Evolutionary conservation across 2,329 filamentous ascomycete species (phyloP), one percentile per base, ranked within the genome.

Genomic region (Elsinoe necatrix): DNA sequence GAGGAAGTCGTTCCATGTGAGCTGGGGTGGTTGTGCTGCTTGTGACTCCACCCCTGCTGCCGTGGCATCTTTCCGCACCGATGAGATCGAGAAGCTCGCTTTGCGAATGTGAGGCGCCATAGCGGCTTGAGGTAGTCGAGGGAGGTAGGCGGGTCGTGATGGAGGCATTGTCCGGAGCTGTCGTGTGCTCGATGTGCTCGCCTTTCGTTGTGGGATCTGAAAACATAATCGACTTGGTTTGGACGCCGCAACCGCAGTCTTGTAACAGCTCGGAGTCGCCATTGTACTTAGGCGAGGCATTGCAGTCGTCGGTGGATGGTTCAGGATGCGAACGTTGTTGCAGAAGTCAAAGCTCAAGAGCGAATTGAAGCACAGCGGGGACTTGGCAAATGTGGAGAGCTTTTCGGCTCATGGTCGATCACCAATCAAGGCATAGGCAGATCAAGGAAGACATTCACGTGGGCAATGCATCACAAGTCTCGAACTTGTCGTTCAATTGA

Each of bases 1-100:
- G 78, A 97, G 95, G 77, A 95, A 97, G 54, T 83, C 84, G 75
- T 96, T 86, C 92, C 92, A 97, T 73, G 75, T 75, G 35, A 78
- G 70, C 52, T 54, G 54, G n/a, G 60, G 60, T 54, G 62, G 54
- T 14, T 60, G 59, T 20, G 51, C 25, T 20, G 31, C 4, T 39
- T 35, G 64, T 42, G 31, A 63, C 55, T 11, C 61, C 5, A 11
- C 14, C 20, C 34, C 54, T 29, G 54, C n/a, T 12, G 58, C 39
- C 18, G 59, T 31, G 5, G 63, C 57, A 16, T 55, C 52, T 34
- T 18, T 25, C 45, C 41, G 21, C 16, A 12, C 12, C 62, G 45
- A 1, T 65, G 37, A 55, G 11, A 14, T 55, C 31, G 52, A 42
- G 39, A 43, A 55, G 11, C 12, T 11, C 23, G 35, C 25, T 21